phyloP scores from a whole-genome alignment of 2,329 filamentous ascomycete genomes.

The Blumeriella jaapii region DNA sequence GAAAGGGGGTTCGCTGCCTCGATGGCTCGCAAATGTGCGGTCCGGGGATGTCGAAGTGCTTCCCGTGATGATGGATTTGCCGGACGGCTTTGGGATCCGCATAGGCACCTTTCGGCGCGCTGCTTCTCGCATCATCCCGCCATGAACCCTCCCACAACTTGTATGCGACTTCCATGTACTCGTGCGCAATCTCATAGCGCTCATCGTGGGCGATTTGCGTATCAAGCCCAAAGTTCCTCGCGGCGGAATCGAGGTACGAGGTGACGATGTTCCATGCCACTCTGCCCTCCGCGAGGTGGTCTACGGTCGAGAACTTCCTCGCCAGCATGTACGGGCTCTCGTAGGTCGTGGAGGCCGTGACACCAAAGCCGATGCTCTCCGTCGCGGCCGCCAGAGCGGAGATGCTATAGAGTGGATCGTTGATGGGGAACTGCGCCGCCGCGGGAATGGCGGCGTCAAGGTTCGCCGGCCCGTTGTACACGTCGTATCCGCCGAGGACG shows the following conservation, averaged over 20 bases:
- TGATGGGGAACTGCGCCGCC: constrained; percentile 61
- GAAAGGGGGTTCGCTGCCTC: constrained; percentile 22
- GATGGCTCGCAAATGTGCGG: constrained; percentile 48
- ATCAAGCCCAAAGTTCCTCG: constrained; percentile 46
- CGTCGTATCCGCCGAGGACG: constrained; percentile 56
- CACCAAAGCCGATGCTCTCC: constrained; percentile 54
- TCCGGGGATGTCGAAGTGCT: constrained; percentile 51
- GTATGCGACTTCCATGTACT: constrained; percentile 37
- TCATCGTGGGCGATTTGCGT: constrained; percentile 53
- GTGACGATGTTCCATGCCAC: constrained; percentile 45
- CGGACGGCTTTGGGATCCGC: constrained; percentile 46
- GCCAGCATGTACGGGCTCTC: constrained; percentile 31
- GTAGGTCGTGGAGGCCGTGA: constrained; percentile 57
- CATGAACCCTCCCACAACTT: constrained; percentile 22
- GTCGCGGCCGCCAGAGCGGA: constrained; percentile 59
- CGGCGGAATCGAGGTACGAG: constrained; percentile 55
- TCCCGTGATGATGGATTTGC: constrained; percentile 53
- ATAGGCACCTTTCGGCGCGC: constrained; percentile 48
- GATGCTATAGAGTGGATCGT: constrained; percentile 52
- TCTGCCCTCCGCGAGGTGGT: constrained; percentile 45
- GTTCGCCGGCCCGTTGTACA: constrained; percentile 51
- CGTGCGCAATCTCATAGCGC: constrained; percentile 53
- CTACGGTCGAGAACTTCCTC: constrained; percentile 21
- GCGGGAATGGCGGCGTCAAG: constrained; percentile 48
- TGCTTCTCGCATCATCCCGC: constrained; percentile 40